Evolutionary conservation across 176 grass and related monocot genomes (phyloP), one percentile per base, ranked within the genome.

Genomic region (Tillandsia leiboldiana): DNA sequence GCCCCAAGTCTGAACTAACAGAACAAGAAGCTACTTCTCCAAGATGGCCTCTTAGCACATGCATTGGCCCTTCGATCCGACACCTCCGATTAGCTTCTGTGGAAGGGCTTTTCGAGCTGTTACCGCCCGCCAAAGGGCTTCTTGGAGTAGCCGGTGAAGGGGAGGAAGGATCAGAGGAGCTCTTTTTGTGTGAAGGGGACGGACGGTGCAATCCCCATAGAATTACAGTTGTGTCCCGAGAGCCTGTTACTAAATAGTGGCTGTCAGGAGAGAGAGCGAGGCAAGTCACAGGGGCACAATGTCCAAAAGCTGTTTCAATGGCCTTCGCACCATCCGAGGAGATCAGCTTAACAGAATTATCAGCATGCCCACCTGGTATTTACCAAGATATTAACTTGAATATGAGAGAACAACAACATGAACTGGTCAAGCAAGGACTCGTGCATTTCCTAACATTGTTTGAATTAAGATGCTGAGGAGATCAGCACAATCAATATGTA

Each of bases 31-130:
- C 78, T 74, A 99, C 75, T 51, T 88, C 90, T 51, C 82, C 94
- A 75, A 99, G 87, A 90, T 99, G 94, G 48, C 94, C 90, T 86
- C 94, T 81, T 72, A 99, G 56, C 50, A 93, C 82, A 50, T 99
- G 94, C 90, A 99, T 93, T 71, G 90, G 84, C 54, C 94, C 94
- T 85, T 99, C 94, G 10, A 99, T 75, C 72, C 89, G 82, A 20
- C 66, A 71, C 54, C 77, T 89, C 70, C 75, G 84, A 72, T 62
- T 90, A 26, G 79, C 83, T 76, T 90, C 87, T 63, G 33, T 42
- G 33, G 71, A 68, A 54, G 70, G 77, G 69, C 57, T 87, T 75
- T 65, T 81, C 6, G 69, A 12, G 47, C 64, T 73, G 68, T 78
- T 87, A 70, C 82, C 79, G 56, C 70, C 81, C 10, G 88, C 74